Evolutionary conservation across 2,329 filamentous ascomycete species (phyloP), one percentile per base, ranked within the genome.

Genomic region (Rhytidhysteron rufulum): DNA sequence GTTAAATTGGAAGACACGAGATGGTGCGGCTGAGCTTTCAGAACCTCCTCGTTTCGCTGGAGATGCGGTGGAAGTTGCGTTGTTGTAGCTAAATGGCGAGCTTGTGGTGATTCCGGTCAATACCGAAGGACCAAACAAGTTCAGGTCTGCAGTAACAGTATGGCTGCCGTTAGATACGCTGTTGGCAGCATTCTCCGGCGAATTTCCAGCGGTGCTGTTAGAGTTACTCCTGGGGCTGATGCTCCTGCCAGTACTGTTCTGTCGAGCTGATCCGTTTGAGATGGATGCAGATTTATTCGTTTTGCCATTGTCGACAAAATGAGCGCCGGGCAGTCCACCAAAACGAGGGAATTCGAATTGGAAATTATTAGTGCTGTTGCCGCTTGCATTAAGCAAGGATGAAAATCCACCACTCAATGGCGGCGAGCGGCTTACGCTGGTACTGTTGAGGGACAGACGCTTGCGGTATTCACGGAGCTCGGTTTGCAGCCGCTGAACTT

Each of bases 261-360:
- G 60, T 18, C 63, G 62, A 29, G 43, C 44, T 31, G 53, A 58
- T 5, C 40, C 43, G 34, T 30, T 51, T 2, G 59, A 53, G 4
- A 48, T 42, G 3, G 57, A 54, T 3, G 50, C 37, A 4, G 49
- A 40, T 41, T 64, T 65, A 19, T 51, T 56, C 17, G 40, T 30
- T 19, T 30, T 37, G n/a, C 68, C 63, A 41, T 71, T 73, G 44
- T 66, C 73, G 44, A 79, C 72, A 10, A 79, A 68, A 45, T 77
- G 73, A 4, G 70, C 66, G 20, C 70, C 72, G 16, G 79, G 77
- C 19, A 94, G 76, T 43, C 82, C 78, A 34, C 93, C 93, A 57
- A 98, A 97, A 60, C 86, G 90, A 49, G 93, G 91, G 50, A 97
- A 97, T 52, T 97, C 91, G 54, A 98, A 97, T 51, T 91, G 84